phyloP scores from a whole-genome alignment of 2,329 filamentous ascomycete species.

The Ophiostoma ulmi region DNA sequence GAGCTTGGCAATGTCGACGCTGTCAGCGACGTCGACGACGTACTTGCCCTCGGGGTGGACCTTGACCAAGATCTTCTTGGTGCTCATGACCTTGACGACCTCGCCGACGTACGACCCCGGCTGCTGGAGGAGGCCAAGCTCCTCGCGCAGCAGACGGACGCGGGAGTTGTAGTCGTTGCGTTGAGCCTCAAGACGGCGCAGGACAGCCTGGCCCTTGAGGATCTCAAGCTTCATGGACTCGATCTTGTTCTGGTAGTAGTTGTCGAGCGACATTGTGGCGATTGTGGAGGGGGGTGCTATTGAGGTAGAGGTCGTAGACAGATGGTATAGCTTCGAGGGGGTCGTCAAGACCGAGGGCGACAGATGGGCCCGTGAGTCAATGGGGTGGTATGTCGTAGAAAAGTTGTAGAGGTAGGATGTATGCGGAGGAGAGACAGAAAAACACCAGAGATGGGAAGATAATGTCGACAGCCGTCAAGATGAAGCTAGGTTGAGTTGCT shows the following conservation, averaged over 20 bases:
- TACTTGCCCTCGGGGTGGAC: slow-evolving; percentile 99
- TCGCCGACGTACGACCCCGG: slow-evolving; percentile 97
- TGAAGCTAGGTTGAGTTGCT: not conserved
- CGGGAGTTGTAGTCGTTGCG: slow-evolving; percentile 99
- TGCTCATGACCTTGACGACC: slow-evolving; percentile 99
- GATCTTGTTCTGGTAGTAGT: slow-evolving; percentile 99
- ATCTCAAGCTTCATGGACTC: slow-evolving; percentile 99
- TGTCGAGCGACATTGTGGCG: slow-evolving; percentile 84
- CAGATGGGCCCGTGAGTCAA: not conserved
- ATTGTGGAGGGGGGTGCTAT: not conserved
- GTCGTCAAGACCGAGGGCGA: slow-evolving; percentile 9
- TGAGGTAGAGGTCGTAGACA: not conserved
- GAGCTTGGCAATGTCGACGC: slow-evolving; percentile 90
- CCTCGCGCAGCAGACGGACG: slow-evolving; percentile 88
- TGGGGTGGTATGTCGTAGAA: not conserved
- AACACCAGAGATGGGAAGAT: not conserved
- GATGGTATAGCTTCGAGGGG: not conserved
- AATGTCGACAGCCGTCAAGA: not conserved
- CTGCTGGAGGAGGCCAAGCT: slow-evolving; percentile 91
- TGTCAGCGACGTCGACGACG: slow-evolving; percentile 92
- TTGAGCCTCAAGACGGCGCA: slow-evolving; percentile 92
- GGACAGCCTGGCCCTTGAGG: slow-evolving; percentile 92
- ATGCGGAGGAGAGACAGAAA: not conserved
- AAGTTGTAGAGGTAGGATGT: not conserved
- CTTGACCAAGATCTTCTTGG: slow-evolving; percentile 98